Evolutionary conservation across 108 stramenopile genomes (phyloP), one percentile per base, ranked within the genome.

Genomic region (Chaetoceros muelleri): DNA sequence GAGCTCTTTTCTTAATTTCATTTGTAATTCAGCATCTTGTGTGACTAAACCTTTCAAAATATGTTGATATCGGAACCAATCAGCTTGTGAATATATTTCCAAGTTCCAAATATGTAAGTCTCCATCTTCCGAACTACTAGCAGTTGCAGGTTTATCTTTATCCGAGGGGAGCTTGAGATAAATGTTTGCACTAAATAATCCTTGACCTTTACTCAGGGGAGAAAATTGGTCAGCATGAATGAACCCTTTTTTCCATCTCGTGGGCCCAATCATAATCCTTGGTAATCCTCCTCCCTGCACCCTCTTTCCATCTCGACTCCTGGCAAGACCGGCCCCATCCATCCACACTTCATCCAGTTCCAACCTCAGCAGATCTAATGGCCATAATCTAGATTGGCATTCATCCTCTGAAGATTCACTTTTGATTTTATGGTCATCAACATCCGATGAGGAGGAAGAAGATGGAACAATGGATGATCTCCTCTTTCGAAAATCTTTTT

Each of bases 221-320:
- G 82, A 87, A 48, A 95, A 53, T 57, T 95, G 91, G 62, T 97
- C 95, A 23, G 93, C 93, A 65, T 95, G 96, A 28, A 93, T 74
- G 54, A 89, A 93, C 2, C 93, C 96, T 21, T 72, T 70, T 50
- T 78, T 76, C 90, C 93, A 95, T 19, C 90, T 64, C 5, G 93
- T 88, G 20, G 96, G 96, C 17, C 94, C 94, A 44, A 71, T 62
- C 96, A 95, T 95, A 24, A 97, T 60, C 2, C 96, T 79, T 5
- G 94, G 85, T 28, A 96, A 57, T 18, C 93, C 86, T 26, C 77
- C 84, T 29, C 83, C 79, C 56, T 72, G 71, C 24, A 75, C 56
- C 17, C 79, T 67, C 23, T 65, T 69, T 19, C 24, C 17, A 24
- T 44, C 28, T 7, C 55, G 30, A 48, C 76, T 75, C 24, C 82